Evolutionary conservation across 768 basidiomycete genomes (phyloP).

Genomic region (Hypholoma sublateritium): DNA sequence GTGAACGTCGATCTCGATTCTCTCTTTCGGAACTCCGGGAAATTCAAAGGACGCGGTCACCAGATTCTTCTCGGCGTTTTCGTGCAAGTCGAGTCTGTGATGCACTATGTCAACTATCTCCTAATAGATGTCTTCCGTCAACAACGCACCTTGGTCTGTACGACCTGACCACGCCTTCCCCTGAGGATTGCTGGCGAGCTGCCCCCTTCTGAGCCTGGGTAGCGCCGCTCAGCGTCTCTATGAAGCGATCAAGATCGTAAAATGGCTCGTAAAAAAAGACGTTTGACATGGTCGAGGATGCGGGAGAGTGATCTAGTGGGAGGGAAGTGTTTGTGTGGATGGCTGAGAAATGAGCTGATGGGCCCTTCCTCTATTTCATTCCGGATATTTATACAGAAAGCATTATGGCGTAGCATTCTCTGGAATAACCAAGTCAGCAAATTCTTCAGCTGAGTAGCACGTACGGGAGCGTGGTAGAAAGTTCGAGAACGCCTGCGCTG

Average conservation of each 20-base stretch:
- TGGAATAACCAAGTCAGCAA: background rate
- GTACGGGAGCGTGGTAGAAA: background rate
- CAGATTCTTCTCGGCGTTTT: slow-evolving; percentile 42
- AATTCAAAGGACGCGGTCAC: slow-evolving; percentile 60
- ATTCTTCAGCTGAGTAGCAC: background rate
- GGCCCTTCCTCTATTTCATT: no score
- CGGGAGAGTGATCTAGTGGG: background rate
- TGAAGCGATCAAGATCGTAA: slow-evolving; percentile 39
- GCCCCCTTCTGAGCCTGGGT: background rate
- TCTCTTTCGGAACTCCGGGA: slow-evolving; percentile 51
- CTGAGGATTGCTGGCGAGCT: background rate
- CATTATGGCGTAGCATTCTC: no score
- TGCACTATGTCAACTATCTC: background rate
- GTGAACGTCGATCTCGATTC: slow-evolving; percentile 52
- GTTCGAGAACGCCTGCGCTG: background rate
- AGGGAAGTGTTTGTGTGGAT: background rate
- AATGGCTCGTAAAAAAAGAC: slow-evolving; percentile 33
- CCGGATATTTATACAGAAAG: no score
- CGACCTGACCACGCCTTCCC: background rate
- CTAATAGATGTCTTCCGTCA: background rate
- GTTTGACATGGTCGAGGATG: background rate
- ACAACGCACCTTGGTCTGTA: slow-evolving; percentile 31
- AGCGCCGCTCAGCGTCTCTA: slow-evolving; percentile 19
- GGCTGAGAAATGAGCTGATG: no score
- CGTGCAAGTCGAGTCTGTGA: slow-evolving; percentile 32